These are phyloP conservation scores for Peronosclerospora sorghi DNA, from an alignment of 352 stramenopile species.

Conservation along the genomic window DNA sequence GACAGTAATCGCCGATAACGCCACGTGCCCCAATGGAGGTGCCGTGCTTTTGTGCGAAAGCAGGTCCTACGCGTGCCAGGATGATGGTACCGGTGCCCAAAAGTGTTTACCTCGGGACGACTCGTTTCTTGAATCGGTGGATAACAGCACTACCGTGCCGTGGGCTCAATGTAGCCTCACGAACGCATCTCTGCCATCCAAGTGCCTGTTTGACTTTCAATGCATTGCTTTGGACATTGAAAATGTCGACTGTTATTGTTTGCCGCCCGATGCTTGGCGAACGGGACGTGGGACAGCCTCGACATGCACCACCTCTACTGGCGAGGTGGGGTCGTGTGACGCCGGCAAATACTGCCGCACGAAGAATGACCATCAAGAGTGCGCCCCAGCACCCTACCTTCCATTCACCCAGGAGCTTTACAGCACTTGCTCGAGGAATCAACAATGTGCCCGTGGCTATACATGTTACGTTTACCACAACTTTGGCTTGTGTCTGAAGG, in stretches of 20 bases:
- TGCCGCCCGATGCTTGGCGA: constrained; percentile 36
- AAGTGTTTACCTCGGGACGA: constrained; percentile 27
- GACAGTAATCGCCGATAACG: constrained; percentile 30
- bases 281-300: constrained; percentile 16
- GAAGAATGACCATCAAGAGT: constrained; percentile 38
- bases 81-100: constrained; percentile 22
- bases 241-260: constrained; percentile 38
- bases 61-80: constrained; percentile 31
- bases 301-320: constrained; percentile 29
- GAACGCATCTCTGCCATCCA: constrained; percentile 28
- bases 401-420: background rate
- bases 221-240: constrained; percentile 33
- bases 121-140: constrained; percentile 32
- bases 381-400: constrained; percentile 28
- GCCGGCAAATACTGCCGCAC: constrained; percentile 46
- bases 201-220: constrained; percentile 37
- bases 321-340: constrained; percentile 23
- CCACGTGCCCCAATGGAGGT: constrained; percentile 32
- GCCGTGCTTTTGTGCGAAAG: constrained; percentile 31
- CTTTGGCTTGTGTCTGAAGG: background rate
- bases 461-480: background rate
- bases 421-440: background rate
- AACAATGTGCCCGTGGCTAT: background rate
- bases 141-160: constrained; percentile 25
- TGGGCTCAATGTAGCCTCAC: constrained; percentile 26